A percentile compares a stretch with the other conserved stretches of the same genome.
phyloP scores from a whole-genome alignment of 1,139 yeast species.

The Geotrichum bryndzae region DNA sequence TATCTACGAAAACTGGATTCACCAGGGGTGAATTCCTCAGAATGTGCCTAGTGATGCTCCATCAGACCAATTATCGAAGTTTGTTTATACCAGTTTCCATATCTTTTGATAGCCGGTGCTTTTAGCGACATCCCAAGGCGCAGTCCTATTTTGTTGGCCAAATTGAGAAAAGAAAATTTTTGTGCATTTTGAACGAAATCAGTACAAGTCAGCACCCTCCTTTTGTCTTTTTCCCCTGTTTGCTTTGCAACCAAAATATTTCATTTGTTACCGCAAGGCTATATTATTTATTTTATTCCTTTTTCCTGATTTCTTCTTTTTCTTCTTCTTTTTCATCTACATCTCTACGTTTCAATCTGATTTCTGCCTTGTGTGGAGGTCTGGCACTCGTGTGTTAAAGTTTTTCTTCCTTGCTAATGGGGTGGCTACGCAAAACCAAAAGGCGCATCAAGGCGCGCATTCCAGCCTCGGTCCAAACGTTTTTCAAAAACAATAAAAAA shows the following conservation, averaged over 20 bases:
- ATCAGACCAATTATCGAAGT: too few relatives aligned
- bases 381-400: background rate
- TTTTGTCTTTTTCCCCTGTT: background rate
- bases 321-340: background rate
- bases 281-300: background rate
- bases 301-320: background rate
- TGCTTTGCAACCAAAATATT: background rate
- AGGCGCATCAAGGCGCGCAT: background rate
- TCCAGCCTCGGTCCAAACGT: background rate
- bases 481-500: background rate
- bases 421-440: background rate
- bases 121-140: too few relatives aligned
- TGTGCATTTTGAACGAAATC: background rate
- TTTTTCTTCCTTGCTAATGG: background rate
- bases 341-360: background rate
- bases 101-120: too few relatives aligned
- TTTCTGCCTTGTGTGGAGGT: background rate
- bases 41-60: too few relatives aligned
- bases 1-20: too few relatives aligned
- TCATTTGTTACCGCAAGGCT: background rate
- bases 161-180: too few relatives aligned
- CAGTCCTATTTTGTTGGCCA: constrained; percentile 3
- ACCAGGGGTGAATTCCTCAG: too few relatives aligned
- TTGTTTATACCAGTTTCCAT: too few relatives aligned
- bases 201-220: background rate